Percentiles rank a stretch among this genome's conserved stretches.
Evolutionary conservation across 2,329 filamentous ascomycete genomes (phyloP).

Genomic region (Pseudomassariella vexata): DNA sequence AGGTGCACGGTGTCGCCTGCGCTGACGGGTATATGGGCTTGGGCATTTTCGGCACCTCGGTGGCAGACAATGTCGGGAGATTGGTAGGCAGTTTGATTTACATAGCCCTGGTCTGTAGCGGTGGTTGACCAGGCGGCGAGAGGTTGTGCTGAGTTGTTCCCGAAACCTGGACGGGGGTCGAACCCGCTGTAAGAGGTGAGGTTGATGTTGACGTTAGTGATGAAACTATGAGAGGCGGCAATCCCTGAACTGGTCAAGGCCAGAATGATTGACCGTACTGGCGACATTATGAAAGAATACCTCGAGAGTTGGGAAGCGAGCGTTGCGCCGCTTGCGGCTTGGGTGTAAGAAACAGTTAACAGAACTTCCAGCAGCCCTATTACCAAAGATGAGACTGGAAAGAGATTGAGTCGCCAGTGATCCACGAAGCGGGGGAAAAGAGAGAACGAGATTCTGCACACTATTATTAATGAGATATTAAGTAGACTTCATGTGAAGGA

Average conservation of each 20-base stretch:
- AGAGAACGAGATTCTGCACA: too few relatives aligned
- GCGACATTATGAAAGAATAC: too few relatives aligned
- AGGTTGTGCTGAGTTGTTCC: slow-evolving; percentile 12
- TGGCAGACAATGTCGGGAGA: slow-evolving; percentile 32
- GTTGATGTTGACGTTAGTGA: slow-evolving; percentile 21
- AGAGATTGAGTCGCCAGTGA: too few relatives aligned
- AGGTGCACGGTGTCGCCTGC: slow-evolving; percentile 30
- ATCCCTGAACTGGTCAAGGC: slow-evolving; percentile 6
- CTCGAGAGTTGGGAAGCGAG: too few relatives aligned
- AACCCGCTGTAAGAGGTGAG: slow-evolving; percentile 20
- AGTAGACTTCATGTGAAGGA: too few relatives aligned
- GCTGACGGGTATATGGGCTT: slow-evolving; percentile 24
- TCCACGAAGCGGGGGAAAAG: too few relatives aligned
- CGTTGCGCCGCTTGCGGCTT: too few relatives aligned
- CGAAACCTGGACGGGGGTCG: slow-evolving; percentile 11
- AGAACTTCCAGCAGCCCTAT: too few relatives aligned
- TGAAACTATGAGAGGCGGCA: slow-evolving; percentile 18
- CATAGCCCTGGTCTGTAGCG: slow-evolving; percentile 33
- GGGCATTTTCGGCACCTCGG: slow-evolving; percentile 23
- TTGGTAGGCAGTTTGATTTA: slow-evolving; percentile 28
- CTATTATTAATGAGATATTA: too few relatives aligned
- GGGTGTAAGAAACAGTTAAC: too few relatives aligned
- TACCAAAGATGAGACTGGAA: too few relatives aligned
- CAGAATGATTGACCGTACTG: slow-evolving; percentile 2
- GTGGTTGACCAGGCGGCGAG: slow-evolving; percentile 23